A percentile compares a stretch with the other conserved stretches of the same genome.
phyloP scores from a whole-genome alignment of 2,329 filamentous ascomycete species.

The Exophiala sp. region DNA sequence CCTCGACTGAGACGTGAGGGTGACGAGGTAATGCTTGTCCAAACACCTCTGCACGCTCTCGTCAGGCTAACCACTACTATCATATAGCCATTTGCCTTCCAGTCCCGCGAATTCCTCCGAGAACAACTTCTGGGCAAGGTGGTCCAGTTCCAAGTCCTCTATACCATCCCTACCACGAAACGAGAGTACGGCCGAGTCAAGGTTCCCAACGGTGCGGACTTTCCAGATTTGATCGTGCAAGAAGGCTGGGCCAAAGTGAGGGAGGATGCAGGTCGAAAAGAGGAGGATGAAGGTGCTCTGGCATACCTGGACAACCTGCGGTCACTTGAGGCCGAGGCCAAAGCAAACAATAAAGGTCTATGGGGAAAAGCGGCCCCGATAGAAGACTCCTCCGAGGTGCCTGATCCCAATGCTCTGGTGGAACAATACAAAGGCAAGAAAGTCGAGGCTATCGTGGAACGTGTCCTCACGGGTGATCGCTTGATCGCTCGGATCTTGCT shows the following conservation, averaged over 20 bases:
- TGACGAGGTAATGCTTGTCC: constrained; percentile 58
- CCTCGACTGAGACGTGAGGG: constrained; percentile 82
- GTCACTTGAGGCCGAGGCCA: constrained; percentile 69
- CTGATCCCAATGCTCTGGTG: constrained; percentile 67
- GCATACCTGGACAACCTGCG: constrained; percentile 72
- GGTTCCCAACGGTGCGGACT: constrained; percentile 65
- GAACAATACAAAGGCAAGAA: constrained; percentile 79
- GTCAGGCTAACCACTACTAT: constrained; percentile 11
- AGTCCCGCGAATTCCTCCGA: constrained; percentile 88
- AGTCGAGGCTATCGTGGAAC: constrained; percentile 81
- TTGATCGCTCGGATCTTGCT: constrained; percentile 76
- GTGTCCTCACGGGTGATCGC: constrained; percentile 84
- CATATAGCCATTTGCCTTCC: constrained; percentile 74
- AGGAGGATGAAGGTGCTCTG: constrained; percentile 69
- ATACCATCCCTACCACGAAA: constrained; percentile 70
- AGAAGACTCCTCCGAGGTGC: constrained; percentile 73
- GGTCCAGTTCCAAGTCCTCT: constrained; percentile 76
- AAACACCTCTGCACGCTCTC: neutral
- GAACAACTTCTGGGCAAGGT: constrained; percentile 78
- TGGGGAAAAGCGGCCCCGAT: constrained; percentile 65
- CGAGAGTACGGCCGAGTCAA: constrained; percentile 75
- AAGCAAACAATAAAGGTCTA: constrained; percentile 70
- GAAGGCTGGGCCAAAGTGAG: constrained; percentile 90
- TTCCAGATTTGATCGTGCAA: constrained; percentile 78
- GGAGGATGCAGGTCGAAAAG: constrained; percentile 87